phyloP scores from a whole-genome alignment of 75 land plant species.

The Larix kaempferi region DNA sequence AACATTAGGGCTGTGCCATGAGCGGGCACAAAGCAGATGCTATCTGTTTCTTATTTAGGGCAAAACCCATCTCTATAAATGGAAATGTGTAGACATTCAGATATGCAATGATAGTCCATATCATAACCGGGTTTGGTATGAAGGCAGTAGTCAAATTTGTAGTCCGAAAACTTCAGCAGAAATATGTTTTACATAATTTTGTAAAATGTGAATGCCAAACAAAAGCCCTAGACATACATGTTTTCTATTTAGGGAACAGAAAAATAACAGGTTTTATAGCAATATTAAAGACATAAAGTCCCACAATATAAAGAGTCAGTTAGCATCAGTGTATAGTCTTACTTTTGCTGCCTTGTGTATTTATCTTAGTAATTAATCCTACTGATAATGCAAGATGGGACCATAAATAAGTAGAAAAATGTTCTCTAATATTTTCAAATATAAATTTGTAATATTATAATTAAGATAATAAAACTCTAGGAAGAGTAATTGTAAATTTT shows the following conservation, averaged over 20 bases:
- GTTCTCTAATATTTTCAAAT: too few species aligned
- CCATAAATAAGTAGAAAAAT: background rate
- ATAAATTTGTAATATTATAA: too few species aligned
- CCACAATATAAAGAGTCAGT: background rate
- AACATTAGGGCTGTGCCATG: background rate
- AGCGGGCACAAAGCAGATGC: background rate
- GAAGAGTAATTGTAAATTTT: too few species aligned
- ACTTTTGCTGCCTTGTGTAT: background rate
- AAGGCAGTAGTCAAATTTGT: background rate
- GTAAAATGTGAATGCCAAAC: background rate
- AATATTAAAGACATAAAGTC: background rate
- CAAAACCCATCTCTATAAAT: background rate
- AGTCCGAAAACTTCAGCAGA: too few species aligned
- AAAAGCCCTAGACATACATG: too few species aligned
- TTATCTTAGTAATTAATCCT: background rate
- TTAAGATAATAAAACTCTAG: too few species aligned
- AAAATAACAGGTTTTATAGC: background rate
- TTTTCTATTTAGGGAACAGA: too few species aligned
- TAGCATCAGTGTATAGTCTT: background rate
- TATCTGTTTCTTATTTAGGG: conserved; percentile 4
- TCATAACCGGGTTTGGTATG: background rate
- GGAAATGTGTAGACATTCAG: background rate
- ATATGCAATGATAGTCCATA: background rate
- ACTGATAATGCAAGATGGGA: background rate
- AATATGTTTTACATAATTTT: background rate